These are phyloP conservation scores for Cladosporium halotolerans DNA, from an alignment of 2,329 filamentous ascomycete species.

Conservation along the genomic window DNA sequence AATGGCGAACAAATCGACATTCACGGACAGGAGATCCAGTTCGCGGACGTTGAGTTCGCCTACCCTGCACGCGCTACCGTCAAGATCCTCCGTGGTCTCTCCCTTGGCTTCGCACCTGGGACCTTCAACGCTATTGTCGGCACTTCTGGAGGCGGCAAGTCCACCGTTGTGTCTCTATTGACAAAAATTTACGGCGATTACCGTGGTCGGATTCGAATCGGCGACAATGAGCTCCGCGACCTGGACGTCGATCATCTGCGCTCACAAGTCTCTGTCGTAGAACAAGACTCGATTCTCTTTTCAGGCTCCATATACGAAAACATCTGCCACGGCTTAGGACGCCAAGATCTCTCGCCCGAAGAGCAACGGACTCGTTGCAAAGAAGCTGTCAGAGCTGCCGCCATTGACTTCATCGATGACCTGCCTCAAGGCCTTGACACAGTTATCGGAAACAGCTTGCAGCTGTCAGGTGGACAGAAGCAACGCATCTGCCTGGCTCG, in stretches of 20 bases:
- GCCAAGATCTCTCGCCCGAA: conserved; percentile 18
- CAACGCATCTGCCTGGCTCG: conserved; percentile 44
- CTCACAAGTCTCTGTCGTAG: conserved; percentile 38
- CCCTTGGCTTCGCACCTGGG: conserved; percentile 32
- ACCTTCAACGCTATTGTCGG: conserved; percentile 42
- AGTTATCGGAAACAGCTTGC: conserved; percentile 37
- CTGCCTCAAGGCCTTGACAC: conserved; percentile 42
- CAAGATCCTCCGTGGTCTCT: conserved; percentile 34
- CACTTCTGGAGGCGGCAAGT: conserved; percentile 40
- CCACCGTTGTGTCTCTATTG: conserved; percentile 39
- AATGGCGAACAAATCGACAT: conserved; percentile 21
- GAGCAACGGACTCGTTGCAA: conserved; percentile 22
- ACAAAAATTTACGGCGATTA: conserved; percentile 39
- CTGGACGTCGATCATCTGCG: conserved; percentile 33
- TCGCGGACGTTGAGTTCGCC: conserved; percentile 36
- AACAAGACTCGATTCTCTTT: conserved; percentile 42
- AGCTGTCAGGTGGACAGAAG: conserved; percentile 41
- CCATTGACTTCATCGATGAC: conserved; percentile 40
- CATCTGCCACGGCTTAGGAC: conserved; percentile 34
- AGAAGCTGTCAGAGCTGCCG: conserved; percentile 33
- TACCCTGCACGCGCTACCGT: conserved; percentile 40
- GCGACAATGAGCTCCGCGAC: conserved; percentile 34
- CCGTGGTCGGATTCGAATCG: conserved; percentile 34
- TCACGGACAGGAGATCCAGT: conserved; percentile 26
- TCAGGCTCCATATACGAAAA: conserved; percentile 41